Conservation (phyloP, 2,329 filamentous ascomycete species). For the Penicillium verrucosum region DNA sequence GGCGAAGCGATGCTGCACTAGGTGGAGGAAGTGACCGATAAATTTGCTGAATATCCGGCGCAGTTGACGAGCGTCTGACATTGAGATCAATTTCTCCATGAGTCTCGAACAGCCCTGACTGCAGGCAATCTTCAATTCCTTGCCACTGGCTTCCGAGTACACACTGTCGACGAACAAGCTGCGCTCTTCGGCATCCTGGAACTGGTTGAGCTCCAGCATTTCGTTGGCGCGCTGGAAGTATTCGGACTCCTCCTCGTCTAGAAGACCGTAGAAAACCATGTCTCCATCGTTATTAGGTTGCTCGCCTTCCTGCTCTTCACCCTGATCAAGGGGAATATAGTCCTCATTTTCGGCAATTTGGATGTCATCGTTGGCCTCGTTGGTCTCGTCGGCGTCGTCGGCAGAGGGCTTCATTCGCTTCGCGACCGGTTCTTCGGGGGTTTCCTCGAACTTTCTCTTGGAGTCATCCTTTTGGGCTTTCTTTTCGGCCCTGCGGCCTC, state of each 20-base stretch:
- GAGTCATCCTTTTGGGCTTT: conserved; percentile 39
- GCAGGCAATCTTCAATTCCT: conserved; percentile 93
- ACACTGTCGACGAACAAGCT: conserved; percentile 73
- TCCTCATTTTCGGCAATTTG: conserved; percentile 26
- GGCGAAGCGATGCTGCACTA: conserved; percentile 93
- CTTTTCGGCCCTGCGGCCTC: conserved; percentile 45
- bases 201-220: conserved; percentile 84
- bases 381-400: conserved; percentile 17
- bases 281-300: conserved; percentile 46
- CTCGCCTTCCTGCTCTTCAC: conserved; percentile 19
- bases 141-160: conserved; percentile 80
- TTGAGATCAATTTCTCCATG: conserved; percentile 83
- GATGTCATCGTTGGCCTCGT: conserved; percentile 15
- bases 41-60: conserved; percentile 85
- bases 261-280: conserved; percentile 84
- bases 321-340: conserved; percentile 39
- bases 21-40: conserved; percentile 77
- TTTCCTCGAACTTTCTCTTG: conserved; percentile 39
- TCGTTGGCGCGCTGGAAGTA: conserved; percentile 91
- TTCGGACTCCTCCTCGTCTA: conserved; percentile 89
- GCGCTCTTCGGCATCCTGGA: conserved; percentile 70
- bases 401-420: conserved; percentile 40
- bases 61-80: conserved; percentile 75
- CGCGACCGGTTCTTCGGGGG: conserved; percentile 29
- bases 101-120: conserved; percentile 93